phyloP scores from a whole-genome alignment of 176 grass and related monocot genomes.

The Carex cristatella region DNA sequence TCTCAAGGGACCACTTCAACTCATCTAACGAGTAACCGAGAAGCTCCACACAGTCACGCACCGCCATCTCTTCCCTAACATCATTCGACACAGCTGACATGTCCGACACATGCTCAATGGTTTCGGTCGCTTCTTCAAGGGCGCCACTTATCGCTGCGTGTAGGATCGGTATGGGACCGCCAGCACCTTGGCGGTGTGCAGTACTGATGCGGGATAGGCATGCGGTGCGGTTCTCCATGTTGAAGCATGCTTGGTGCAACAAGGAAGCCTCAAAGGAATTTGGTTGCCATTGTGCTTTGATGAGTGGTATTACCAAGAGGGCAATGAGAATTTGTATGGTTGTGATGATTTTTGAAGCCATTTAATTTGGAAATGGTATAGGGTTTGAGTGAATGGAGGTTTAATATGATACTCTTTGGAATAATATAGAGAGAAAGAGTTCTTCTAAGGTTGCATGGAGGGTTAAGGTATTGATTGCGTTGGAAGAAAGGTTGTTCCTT shows the following conservation, averaged over 20 bases:
- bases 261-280: constrained; percentile 69
- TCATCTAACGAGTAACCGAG: constrained; percentile 76
- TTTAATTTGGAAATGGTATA: constrained; percentile 16
- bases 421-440: constrained; percentile 20
- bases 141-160: constrained; percentile 63
- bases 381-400: not conserved
- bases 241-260: constrained; percentile 80
- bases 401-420: not conserved
- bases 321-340: not conserved
- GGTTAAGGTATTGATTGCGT: constrained; percentile 78
- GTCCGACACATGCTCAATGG: constrained; percentile 23
- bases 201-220: constrained; percentile 53
- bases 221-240: constrained; percentile 22
- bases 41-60: constrained; percentile 82
- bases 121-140: constrained; percentile 48
- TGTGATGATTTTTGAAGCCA: not conserved
- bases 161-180: constrained; percentile 58
- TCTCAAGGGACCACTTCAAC: constrained; percentile 62
- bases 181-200: constrained; percentile 26
- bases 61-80: constrained; percentile 61
- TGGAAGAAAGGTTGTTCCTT: constrained; percentile 43
- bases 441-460: constrained; percentile 14
- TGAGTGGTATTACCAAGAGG: constrained; percentile 10
- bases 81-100: constrained; percentile 48
- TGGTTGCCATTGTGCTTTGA: constrained; percentile 37